Evolutionary conservation across 2,329 filamentous ascomycete genomes (phyloP), one percentile per base, ranked within the genome.

Genomic region (Ophiosphaerella herpotricha): DNA sequence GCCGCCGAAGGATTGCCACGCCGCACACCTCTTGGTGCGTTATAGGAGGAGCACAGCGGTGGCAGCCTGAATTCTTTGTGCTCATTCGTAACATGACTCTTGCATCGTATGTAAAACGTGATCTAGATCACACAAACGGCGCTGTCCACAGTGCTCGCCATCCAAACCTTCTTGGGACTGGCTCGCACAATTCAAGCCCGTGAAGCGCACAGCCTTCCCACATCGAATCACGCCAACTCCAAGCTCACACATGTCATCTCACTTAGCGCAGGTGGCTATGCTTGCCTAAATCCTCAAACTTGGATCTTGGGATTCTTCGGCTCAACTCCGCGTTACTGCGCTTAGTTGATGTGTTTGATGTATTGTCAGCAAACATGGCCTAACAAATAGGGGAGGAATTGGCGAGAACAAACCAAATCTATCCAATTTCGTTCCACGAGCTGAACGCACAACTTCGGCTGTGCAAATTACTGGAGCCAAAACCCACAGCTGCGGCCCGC

Each of bases 241-340:
- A 29, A 29, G 26, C 26, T 8, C 44, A 52, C 52, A 56, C 55
- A 61, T 54, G 52, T 65, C 56, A 52, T 57, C 50, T 60, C 47
- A 41, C 50, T 63, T 63, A 68, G 65, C 61, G 66, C 57, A 61
- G 46, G 63, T 65, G 65, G 65, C 64, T 62, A 54, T 61, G 63
- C 58, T 49, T 50, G 54, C 58, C 57, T 57, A 55, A 48, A 48
- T 42, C 38, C 51, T 43, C 46, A 26, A 44, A 41, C 36, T 49
- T 39, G 45, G 43, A 50, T 56, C 49, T 35, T 45, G 46, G 45
- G 52, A 47, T 47, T 39, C 51, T 55, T 37, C 37, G 48, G 50
- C 52, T 50, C 32, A 48, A 46, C 24, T 43, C 16, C 46, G 36
- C n/a, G 18, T 24, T 23, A 39, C 31, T 43, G 31, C 26, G 33